These are phyloP conservation scores for Myriosclerotinia duriaeana DNA, from an alignment of 2,329 filamentous ascomycete species.

Conservation along the genomic window DNA sequence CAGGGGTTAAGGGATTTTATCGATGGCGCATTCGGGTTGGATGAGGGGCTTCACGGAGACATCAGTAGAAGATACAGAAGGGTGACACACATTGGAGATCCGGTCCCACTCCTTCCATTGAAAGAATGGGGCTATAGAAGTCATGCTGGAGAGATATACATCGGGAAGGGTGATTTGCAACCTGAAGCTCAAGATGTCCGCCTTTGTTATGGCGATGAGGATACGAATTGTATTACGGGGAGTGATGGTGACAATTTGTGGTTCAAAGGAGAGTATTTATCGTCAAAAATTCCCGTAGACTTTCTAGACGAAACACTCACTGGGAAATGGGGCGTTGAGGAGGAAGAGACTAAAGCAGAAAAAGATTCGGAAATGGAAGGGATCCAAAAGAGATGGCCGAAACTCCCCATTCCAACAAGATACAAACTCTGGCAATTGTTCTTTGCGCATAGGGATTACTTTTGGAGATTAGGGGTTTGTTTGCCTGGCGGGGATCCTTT, in stretches of 20 bases:
- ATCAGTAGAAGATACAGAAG: conserved; percentile 59
- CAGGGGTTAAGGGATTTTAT: conserved; percentile 47
- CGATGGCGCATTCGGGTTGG: conserved; percentile 29
- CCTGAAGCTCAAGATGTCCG: conserved; percentile 68
- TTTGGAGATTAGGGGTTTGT: conserved; percentile 89
- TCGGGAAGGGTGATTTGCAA: conserved; percentile 68
- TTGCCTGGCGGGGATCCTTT: conserved; percentile 74
- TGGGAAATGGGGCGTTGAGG: not conserved
- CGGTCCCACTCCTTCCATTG: conserved; percentile 82
- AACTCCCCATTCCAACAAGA: conserved; percentile 44
- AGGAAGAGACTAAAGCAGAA: not conserved
- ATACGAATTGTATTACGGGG: conserved; percentile 68
- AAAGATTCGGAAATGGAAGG: conserved; percentile 32
- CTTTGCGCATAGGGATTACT: conserved; percentile 94
- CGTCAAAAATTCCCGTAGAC: not conserved
- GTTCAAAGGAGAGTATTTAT: conserved; percentile 22
- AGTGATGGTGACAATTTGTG: conserved; percentile 30
- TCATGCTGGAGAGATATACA: conserved; percentile 86
- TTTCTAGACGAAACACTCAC: not conserved
- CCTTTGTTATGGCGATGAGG: conserved; percentile 69
- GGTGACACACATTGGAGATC: conserved; percentile 83
- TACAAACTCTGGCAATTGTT: conserved; percentile 88
- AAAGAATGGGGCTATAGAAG: conserved; percentile 83
- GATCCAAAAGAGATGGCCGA: conserved; percentile 16
- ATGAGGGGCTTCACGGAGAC: conserved; percentile 5